Conservation (phyloP, 1,284 basidiomycete genomes). For the Termitomyces sp. region DNA sequence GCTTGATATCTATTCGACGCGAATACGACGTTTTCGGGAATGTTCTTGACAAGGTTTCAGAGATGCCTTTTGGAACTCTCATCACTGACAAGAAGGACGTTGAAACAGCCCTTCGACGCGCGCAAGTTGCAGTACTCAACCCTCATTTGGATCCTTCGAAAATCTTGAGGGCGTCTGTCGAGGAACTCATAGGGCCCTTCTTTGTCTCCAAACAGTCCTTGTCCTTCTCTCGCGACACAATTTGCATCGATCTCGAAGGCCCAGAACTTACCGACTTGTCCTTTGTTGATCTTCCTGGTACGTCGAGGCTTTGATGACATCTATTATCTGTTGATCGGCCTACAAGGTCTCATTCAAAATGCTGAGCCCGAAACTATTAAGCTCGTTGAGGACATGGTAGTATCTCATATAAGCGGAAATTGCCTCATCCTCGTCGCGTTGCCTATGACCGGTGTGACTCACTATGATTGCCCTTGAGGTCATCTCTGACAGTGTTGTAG, state of each 20-base stretch:
- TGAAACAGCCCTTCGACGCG: slow-evolving; percentile 37
- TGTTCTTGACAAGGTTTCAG: slow-evolving; percentile 24
- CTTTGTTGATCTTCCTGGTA: slow-evolving; percentile 45
- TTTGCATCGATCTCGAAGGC: slow-evolving; percentile 41
- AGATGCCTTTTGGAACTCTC: slow-evolving; percentile 31
- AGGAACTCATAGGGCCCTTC: slow-evolving; percentile 16
- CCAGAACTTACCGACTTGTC: slow-evolving; percentile 40
- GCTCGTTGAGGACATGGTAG: slow-evolving; percentile 34
- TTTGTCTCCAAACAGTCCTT: slow-evolving; percentile 13
- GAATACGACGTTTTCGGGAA: slow-evolving; percentile 28
- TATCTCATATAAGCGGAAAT: slow-evolving; percentile 32
- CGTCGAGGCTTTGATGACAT: not conserved
- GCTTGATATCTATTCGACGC: slow-evolving; percentile 32
- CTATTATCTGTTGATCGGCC: not conserved
- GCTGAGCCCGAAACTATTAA: slow-evolving; percentile 29
- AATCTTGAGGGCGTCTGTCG: slow-evolving; percentile 21
- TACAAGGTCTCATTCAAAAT: slow-evolving; percentile 30
- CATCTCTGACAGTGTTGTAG: slow-evolving; percentile 17
- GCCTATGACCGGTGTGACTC: slow-evolving; percentile 33
- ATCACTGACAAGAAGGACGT: slow-evolving; percentile 34
- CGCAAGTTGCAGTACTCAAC: slow-evolving; percentile 42
- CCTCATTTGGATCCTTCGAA: slow-evolving; percentile 21
- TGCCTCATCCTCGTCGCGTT: slow-evolving; percentile 37
- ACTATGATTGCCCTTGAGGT: not conserved
- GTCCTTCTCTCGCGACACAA: slow-evolving; percentile 39